Base-by-base conservation (phyloP, 345 rosid species). In the Euphorbia pulcherrima region DNA sequence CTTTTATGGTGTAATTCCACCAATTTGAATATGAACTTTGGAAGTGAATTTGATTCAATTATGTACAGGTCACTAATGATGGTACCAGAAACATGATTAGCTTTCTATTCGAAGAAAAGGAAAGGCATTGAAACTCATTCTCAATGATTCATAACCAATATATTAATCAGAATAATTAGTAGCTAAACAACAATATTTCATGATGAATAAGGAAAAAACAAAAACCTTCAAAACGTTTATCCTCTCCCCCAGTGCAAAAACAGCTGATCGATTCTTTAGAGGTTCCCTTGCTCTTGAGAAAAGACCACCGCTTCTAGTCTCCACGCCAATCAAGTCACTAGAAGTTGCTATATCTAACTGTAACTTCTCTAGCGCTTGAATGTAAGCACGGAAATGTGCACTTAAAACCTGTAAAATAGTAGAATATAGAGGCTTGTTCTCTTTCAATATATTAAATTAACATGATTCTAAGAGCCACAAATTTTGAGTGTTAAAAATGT, bases 371-470 rank as follows among this genome's bases (percentile, higher is more conserved):
- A 89, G 73, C 20, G 97, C 99, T 83, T 88, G 97, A 80, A 91
- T 94, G 81, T 91, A 94, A 73, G 97, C 95, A 76, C 93, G 92
- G 70, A 94, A 91, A 85, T 91, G 97, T 59, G 99, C 97, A 84
- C 99, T 91, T 70, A 94, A 78, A 68, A 94, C 99, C 99, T 94
- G 90, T 69, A 81, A 77, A 64, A 68, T 39, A 62, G n/a, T 62
- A 66, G 50, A 44, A 44, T 44, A 14, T 44, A 18, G 1, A 44
- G 17, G 50, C 50, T 12, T 44, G 37, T 10, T 11, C 17, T 44
- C 50, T 44, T 44, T 12, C 16, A 11, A 27, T 46, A 40, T 40
- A 24, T 29, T 10, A 30, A 11, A 26, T 63, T 63, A 46, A 46
- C 18, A 26, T 46, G 54, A 44, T 44, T 14, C 67, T 27, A 10